Conservation (phyloP, 441 rosid species). For the Syzygium syzygioides region DNA sequence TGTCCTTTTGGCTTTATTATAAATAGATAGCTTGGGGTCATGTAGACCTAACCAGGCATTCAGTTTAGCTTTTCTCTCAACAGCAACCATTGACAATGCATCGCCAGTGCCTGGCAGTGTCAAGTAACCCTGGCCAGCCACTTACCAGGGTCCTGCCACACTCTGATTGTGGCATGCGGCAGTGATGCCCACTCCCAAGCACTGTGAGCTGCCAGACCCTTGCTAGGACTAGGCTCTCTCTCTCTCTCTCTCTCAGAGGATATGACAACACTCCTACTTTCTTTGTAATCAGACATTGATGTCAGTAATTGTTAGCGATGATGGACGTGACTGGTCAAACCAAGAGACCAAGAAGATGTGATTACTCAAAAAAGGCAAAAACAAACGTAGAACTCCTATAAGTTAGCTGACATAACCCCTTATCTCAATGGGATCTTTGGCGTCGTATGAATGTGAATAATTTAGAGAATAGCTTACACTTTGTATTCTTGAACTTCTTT, state of each 20-base stretch:
- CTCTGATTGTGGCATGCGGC: no score
- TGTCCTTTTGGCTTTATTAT: no score
- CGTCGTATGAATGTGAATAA: background rate
- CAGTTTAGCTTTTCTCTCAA: no score
- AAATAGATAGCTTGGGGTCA: no score
- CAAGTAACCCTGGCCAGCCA: background rate
- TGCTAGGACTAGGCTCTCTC: no score
- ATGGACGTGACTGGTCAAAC: background rate
- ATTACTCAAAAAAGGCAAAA: background rate
- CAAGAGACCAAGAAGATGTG: background rate
- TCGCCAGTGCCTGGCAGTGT: background rate
- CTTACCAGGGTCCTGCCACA: background rate
- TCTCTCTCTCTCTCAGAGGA: background rate
- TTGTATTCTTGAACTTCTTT: background rate
- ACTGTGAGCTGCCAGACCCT: no score
- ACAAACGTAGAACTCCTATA: background rate
- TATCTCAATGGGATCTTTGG: background rate
- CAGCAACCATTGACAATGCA: background rate
- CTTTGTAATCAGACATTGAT: background rate
- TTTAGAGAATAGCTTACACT: background rate
- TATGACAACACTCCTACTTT: no score
- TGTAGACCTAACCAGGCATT: no score
- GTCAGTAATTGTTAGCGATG: background rate
- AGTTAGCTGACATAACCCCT: background rate
- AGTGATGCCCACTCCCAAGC: no score